Evolutionary conservation across 352 stramenopile genomes (phyloP).

Genomic region (Phytopythium delawarense): DNA sequence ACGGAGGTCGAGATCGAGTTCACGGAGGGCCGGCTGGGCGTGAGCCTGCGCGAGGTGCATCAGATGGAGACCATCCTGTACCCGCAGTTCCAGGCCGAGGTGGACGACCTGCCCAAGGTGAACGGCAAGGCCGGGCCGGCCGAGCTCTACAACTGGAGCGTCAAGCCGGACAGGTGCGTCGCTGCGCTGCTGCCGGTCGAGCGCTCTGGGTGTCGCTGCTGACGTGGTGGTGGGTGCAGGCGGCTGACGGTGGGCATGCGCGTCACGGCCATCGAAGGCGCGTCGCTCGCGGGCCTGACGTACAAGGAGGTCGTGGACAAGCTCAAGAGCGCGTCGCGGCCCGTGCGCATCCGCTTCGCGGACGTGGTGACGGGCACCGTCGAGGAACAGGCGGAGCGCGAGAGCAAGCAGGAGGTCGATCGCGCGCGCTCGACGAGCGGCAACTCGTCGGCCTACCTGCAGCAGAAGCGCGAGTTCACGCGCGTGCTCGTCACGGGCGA

Average conservation of each 20-base stretch:
- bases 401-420: conserved; percentile 17
- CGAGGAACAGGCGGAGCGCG: conserved; percentile 60
- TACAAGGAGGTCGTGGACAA: conserved; percentile 83
- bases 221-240: conserved; percentile 11
- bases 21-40: conserved; percentile 68
- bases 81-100: conserved; percentile 84
- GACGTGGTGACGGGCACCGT: conserved; percentile 76
- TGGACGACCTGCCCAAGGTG: conserved; percentile 85
- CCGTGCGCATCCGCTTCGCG: conserved; percentile 76
- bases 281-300: conserved; percentile 61
- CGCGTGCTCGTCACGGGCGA: conserved; percentile 77
- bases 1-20: conserved; percentile 86
- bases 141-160: conserved; percentile 88
- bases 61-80: conserved; percentile 78
- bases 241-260: conserved; percentile 83
- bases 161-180: conserved; percentile 67
- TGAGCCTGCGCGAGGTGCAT: conserved; percentile 74
- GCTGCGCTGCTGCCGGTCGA: background rate
- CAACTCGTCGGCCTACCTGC: conserved; percentile 61
- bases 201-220: background rate
- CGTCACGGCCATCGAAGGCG: conserved; percentile 72
- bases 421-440: conserved; percentile 13
- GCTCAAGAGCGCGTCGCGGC: conserved; percentile 64
- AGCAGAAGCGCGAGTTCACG: conserved; percentile 80
- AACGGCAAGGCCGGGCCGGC: conserved; percentile 78